phyloP scores from a whole-genome alignment of 148 eudicot species.

The Suaeda aralocaspica region DNA sequence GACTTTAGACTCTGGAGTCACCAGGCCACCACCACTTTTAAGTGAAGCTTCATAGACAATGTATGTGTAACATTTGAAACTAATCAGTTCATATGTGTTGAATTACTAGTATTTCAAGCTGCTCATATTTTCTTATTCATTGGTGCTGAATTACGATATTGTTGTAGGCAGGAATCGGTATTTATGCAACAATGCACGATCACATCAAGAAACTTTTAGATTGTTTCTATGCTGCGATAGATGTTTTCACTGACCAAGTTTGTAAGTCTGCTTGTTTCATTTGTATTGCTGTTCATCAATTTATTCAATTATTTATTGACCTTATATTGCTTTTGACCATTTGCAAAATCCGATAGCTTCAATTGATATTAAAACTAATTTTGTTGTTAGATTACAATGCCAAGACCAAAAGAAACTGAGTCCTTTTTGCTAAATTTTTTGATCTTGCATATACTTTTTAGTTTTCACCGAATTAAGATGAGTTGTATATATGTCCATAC shows the following conservation, averaged over 20 bases:
- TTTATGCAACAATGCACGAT: conserved; percentile 99
- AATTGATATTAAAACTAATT: not conserved
- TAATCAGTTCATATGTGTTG: not conserved
- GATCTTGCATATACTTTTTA: too few species aligned
- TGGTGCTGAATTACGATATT: not conserved
- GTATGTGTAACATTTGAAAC: conserved; percentile 36
- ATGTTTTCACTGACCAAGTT: conserved; percentile 86
- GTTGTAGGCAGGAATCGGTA: conserved; percentile 82
- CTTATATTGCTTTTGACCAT: not conserved
- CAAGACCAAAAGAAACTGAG: not conserved
- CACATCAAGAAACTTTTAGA: conserved; percentile 95
- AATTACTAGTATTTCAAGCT: not conserved
- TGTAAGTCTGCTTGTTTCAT: conserved; percentile 39
- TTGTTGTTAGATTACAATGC: not conserved
- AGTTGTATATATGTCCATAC: too few species aligned
- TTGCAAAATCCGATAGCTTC: not conserved
- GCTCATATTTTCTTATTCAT: too few species aligned
- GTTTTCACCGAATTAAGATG: too few species aligned
- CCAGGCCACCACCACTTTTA: conserved; percentile 88
- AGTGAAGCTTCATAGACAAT: conserved; percentile 99
- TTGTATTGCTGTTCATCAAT: not conserved
- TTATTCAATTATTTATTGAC: not conserved
- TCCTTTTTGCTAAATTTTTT: not conserved
- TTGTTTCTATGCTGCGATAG: conserved; percentile 95
- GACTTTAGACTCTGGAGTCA: conserved; percentile 86